Evolutionary conservation across 129 eudicot genomes (phyloP).

Genomic region (Glebionis coronaria): DNA sequence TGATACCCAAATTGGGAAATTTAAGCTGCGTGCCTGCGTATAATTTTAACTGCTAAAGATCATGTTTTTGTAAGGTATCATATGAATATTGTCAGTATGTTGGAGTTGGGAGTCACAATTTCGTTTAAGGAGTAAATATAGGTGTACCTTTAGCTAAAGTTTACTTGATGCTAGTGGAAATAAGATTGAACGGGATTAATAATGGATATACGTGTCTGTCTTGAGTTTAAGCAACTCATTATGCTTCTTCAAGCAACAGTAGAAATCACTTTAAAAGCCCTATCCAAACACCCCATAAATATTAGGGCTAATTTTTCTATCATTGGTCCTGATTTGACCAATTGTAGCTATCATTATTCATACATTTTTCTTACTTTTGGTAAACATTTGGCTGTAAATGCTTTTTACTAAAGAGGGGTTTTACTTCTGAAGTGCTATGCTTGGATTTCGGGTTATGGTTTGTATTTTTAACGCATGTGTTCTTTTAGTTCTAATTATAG

Average conservation of each 20-base stretch:
- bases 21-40: too few species aligned
- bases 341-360: conserved; percentile 41
- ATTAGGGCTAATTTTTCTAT: not conserved
- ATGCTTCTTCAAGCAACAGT: not conserved
- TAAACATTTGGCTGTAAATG: conserved; percentile 4
- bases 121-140: conserved; percentile 10
- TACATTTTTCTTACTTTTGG: conserved; percentile 46
- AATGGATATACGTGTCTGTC: too few species aligned
- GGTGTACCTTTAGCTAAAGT: not conserved
- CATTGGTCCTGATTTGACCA: not conserved
- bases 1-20: conserved; percentile 20
- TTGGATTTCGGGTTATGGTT: not conserved
- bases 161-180: conserved; percentile 1
- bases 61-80: not conserved
- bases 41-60: conserved; percentile 15
- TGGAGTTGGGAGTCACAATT: not conserved
- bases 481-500: not conserved
- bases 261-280: conserved; percentile 5
- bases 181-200: not conserved
- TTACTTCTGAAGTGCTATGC: not conserved
- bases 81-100: not conserved
- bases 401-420: conserved; percentile 1
- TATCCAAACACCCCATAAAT: not conserved
- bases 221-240: not conserved
- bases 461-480: not conserved